Base-by-base conservation (phyloP, 768 basidiomycete genomes). In the Termitomyces sp. region DNA sequence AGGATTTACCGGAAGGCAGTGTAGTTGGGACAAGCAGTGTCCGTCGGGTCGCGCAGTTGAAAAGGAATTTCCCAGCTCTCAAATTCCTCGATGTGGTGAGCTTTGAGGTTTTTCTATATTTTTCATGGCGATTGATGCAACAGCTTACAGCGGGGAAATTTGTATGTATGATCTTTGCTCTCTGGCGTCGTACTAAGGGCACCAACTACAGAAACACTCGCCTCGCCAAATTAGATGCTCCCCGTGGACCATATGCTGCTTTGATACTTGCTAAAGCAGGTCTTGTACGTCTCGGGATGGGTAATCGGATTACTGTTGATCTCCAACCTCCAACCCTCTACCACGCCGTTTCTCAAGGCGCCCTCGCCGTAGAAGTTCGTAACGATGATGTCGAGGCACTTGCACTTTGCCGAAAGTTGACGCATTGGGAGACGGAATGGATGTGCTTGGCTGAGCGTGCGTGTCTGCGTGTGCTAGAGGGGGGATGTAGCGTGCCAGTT, bases 21-120 rank as follows among this genome's bases (percentile, higher is more conserved):
- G 88, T 95, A 9, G 85, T 99, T n/a, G 97, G 97, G 14, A 98
- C 97, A 45, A 92, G 92, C 65, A 94, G 92, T 71, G 92, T 99
- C 33, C 80, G 97, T 52, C 75, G 97, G 58, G 87, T 96, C 30
- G 96, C 97, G 7, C 95, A 98, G 70, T 69, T 98, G 60, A 87
- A 86, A 72, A 79, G 89, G 63, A 80, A 76, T 55, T 95, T 83
- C 71, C 91, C 92, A 0, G 71, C 78, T 47, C 75, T 99, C 54
- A 77, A 81, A 54, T 97, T 97, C 70, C 74, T 86, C 70, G 94
- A 98, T 65, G 87, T 94, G 68, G 94, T 97, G 72, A 73, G 94
- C 83, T 26, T 60, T 14, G 44, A 32, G 5, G 18, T 11, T 44
- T 38, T 35, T 64, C 13, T 22, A 26, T 40, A 22, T 51, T 28